Evolutionary conservation across 495 filamentous ascomycete genomes (phyloP).

Genomic region (Penicillium mononematosum): DNA sequence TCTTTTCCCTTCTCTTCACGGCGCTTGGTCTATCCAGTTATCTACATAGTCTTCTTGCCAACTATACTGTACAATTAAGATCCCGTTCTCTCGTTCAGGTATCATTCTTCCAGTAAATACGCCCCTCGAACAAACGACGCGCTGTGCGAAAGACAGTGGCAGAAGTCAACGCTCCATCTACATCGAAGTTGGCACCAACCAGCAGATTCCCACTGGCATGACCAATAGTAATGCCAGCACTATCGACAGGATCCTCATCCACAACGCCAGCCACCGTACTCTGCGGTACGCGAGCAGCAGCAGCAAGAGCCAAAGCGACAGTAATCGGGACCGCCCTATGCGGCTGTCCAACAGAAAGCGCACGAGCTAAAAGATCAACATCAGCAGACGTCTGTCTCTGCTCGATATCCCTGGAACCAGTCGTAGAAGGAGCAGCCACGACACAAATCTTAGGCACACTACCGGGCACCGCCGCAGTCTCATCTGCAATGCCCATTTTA

Average conservation of each 20-base stretch:
- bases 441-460: constrained; percentile 68
- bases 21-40: background rate
- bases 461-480: constrained; percentile 44
- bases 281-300: constrained; percentile 41
- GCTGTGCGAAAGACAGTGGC: constrained; percentile 57
- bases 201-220: constrained; percentile 62
- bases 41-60: background rate
- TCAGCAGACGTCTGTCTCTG: constrained; percentile 23
- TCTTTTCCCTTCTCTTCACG: background rate
- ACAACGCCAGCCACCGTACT: constrained; percentile 43
- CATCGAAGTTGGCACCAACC: constrained; percentile 48
- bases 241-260: constrained; percentile 23
- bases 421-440: constrained; percentile 43
- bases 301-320: constrained; percentile 58
- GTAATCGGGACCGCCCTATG: constrained; percentile 66
- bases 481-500: constrained; percentile 59
- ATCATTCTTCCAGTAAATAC: constrained; percentile 52
- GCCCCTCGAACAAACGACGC: constrained; percentile 55
- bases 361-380: constrained; percentile 48
- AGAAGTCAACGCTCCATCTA: constrained; percentile 40
- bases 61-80: background rate
- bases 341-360: constrained; percentile 54
- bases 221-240: constrained; percentile 50
- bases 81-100: background rate
- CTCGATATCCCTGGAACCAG: constrained; percentile 15